Evolutionary conservation across 1,284 basidiomycete genomes (phyloP).

Genomic region (Rhodotorula sp.): DNA sequence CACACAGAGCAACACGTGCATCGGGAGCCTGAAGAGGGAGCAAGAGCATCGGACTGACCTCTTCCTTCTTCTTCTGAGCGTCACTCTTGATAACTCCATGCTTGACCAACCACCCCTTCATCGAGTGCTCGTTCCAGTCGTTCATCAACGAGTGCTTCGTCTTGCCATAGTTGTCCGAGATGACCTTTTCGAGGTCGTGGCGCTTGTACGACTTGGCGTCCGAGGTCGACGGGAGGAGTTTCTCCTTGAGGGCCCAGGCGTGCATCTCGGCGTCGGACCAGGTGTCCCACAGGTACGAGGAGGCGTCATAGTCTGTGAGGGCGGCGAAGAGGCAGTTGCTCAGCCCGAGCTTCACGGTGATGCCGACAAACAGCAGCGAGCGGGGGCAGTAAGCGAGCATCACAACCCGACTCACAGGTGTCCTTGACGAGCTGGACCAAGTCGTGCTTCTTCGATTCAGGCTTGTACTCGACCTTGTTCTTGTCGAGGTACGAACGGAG

Average conservation of each 20-base stretch:
- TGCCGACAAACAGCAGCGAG: neutral
- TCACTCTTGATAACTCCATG: slow-evolving; percentile 70
- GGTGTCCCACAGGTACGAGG: slow-evolving; percentile 40
- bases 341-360: neutral
- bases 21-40: neutral
- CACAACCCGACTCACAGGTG: slow-evolving; percentile 51
- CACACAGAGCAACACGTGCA: no score
- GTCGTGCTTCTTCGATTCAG: slow-evolving; percentile 52
- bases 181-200: slow-evolving; percentile 72
- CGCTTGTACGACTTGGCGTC: slow-evolving; percentile 51
- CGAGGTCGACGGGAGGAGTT: slow-evolving; percentile 26
- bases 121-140: slow-evolving; percentile 75
- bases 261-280: slow-evolving; percentile 65
- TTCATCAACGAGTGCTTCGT: slow-evolving; percentile 67
- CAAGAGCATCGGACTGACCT: slow-evolving; percentile 19
- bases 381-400: neutral
- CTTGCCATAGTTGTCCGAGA: slow-evolving; percentile 71
- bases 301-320: slow-evolving; percentile 41
- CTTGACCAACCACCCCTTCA: slow-evolving; percentile 73
- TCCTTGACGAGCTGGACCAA: slow-evolving; percentile 67
- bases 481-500: slow-evolving; percentile 64
- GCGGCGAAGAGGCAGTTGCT: neutral
- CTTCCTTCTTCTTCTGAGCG: slow-evolving; percentile 55
- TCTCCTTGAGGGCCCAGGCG: slow-evolving; percentile 45
- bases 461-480: slow-evolving; percentile 64